Evolutionary conservation across 139 green algal species (phyloP).

Genomic region (Zygnema circumcarinatum): DNA sequence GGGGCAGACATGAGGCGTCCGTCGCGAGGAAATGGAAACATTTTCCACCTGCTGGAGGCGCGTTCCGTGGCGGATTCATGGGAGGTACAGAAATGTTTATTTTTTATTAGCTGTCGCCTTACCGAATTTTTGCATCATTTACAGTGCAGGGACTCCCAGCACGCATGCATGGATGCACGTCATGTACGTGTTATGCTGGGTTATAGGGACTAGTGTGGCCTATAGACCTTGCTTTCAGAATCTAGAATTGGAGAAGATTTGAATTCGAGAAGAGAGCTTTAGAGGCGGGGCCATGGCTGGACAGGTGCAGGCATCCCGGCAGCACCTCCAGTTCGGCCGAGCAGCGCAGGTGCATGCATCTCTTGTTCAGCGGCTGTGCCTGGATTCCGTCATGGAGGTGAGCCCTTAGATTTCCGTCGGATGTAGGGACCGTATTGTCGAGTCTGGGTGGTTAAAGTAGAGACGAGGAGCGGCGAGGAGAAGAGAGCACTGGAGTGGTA

Average conservation of each 20-base stretch:
- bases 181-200: too few relatives aligned
- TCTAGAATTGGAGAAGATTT: too few relatives aligned
- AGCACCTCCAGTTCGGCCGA: background rate
- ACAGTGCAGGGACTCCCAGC: too few relatives aligned
- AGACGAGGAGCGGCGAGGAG: background rate
- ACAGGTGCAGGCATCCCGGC: background rate
- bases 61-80: too few relatives aligned
- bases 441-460: background rate
- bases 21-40: background rate
- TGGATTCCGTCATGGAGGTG: conserved; percentile 38
- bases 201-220: too few relatives aligned
- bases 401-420: background rate
- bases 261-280: background rate
- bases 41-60: too few relatives aligned
- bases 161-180: too few relatives aligned
- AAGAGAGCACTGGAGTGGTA: background rate
- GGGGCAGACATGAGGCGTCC: background rate
- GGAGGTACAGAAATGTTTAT: too few relatives aligned
- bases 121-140: too few relatives aligned
- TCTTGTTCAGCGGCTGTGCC: conserved; percentile 19
- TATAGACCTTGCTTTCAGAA: too few relatives aligned
- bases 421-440: background rate
- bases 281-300: background rate
- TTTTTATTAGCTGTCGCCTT: too few relatives aligned
- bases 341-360: conserved; percentile 25